These are phyloP conservation scores for Oemleria cerasiformis DNA, from an alignment of 306 rosid species.

Conservation along the genomic window DNA sequence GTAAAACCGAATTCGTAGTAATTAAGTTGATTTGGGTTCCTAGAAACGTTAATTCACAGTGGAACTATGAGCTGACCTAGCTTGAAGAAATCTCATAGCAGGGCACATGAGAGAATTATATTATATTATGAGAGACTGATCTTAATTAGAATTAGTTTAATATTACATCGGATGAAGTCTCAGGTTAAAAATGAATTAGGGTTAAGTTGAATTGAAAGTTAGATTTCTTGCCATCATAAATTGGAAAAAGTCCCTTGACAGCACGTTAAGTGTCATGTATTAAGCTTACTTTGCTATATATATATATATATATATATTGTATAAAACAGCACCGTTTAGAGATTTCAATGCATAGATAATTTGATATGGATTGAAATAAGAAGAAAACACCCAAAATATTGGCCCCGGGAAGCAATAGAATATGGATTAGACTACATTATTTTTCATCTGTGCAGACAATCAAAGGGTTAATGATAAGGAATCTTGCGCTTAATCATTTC, in stretches of 20 bases:
- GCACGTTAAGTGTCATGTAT: not conserved
- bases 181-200: too few relatives aligned
- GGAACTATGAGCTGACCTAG: too few relatives aligned
- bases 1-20: too few relatives aligned
- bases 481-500: constrained; percentile 6
- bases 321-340: constrained; percentile 1
- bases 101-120: too few relatives aligned
- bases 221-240: too few relatives aligned
- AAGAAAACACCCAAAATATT: constrained; percentile 8
- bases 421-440: not conserved
- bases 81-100: too few relatives aligned
- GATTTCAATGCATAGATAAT: not conserved
- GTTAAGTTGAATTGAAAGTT: too few relatives aligned
- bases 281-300: not conserved
- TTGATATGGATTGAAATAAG: not conserved
- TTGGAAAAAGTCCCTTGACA: not conserved
- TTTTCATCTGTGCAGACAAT: constrained; percentile 4
- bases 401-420: constrained; percentile 4
- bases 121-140: not conserved
- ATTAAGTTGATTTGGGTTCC: too few relatives aligned
- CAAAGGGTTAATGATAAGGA: constrained; percentile 16
- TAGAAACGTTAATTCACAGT: too few relatives aligned
- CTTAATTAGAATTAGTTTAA: not conserved
- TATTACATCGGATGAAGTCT: too few relatives aligned
- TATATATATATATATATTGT: not conserved